Evolutionary conservation across 2,329 filamentous ascomycete species (phyloP).

Genomic region (Alternaria atra): DNA sequence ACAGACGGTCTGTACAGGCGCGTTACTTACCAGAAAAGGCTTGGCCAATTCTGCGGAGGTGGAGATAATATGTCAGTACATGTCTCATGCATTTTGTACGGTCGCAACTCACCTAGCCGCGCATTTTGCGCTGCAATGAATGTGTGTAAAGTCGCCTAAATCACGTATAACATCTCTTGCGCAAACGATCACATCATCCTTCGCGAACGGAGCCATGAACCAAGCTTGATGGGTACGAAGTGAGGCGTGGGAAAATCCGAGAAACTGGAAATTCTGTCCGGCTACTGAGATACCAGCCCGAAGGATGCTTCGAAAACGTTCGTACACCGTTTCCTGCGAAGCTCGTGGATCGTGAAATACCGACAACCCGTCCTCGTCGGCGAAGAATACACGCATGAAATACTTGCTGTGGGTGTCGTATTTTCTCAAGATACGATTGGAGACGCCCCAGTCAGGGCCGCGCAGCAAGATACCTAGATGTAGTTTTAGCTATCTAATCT

Average conservation of each 20-base stretch:
- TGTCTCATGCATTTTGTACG: no score
- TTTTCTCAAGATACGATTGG: constrained; percentile 49
- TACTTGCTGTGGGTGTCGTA: constrained; percentile 34
- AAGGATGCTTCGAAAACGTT: constrained; percentile 68
- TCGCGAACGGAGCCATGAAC: constrained; percentile 46
- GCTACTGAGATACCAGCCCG: constrained; percentile 61
- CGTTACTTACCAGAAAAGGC: constrained; percentile 68
- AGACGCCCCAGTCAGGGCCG: constrained; percentile 66
- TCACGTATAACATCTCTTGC: constrained; percentile 61
- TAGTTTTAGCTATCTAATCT: neutral
- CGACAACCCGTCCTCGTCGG: constrained; percentile 75
- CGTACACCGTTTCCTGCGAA: constrained; percentile 39
- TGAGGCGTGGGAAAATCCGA: constrained; percentile 47
- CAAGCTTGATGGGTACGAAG: constrained; percentile 42
- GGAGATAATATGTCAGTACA: no score
- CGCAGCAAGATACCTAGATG: constrained; percentile 47
- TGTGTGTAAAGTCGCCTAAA: constrained; percentile 54
- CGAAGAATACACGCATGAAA: constrained; percentile 70
- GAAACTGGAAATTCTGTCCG: constrained; percentile 41
- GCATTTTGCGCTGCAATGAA: constrained; percentile 65
- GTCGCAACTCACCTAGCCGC: constrained; percentile 56
- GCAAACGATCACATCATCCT: constrained; percentile 58
- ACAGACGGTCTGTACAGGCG: neutral
- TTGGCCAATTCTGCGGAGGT: constrained; percentile 59
- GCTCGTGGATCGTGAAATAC: constrained; percentile 64